A percentile compares a stretch with the other conserved stretches of the same genome.
phyloP scores from a whole-genome alignment of 306 rosid species.

The Hylodesmum podocarpum region DNA sequence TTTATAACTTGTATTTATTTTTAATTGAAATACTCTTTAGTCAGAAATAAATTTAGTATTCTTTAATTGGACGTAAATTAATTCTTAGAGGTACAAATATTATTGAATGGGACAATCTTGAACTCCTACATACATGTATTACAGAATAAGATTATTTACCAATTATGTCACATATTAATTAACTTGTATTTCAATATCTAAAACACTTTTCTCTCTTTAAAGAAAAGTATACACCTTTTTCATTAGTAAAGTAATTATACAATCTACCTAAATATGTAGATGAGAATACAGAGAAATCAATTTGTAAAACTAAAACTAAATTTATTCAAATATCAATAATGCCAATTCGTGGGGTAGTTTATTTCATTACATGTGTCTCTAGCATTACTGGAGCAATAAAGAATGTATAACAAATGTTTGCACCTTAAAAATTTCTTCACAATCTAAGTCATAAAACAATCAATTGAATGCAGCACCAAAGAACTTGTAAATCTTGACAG shows the following conservation, averaged over 20 bases:
- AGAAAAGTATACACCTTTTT: background rate
- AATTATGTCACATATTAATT: too few relatives aligned
- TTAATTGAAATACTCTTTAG: too few relatives aligned
- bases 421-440: constrained; percentile 14
- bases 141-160: too few relatives aligned
- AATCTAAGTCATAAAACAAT: constrained; percentile 31
- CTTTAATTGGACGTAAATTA: too few relatives aligned
- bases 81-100: too few relatives aligned
- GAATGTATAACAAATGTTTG: constrained; percentile 1
- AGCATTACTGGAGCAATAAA: background rate
- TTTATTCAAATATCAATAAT: background rate
- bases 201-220: background rate
- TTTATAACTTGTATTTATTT: too few relatives aligned
- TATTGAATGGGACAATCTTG: too few relatives aligned
- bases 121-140: too few relatives aligned
- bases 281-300: too few relatives aligned
- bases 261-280: background rate
- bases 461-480: constrained; percentile 35
- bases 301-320: background rate
- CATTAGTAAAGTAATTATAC: background rate
- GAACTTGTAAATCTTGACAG: constrained; percentile 7
- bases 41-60: too few relatives aligned
- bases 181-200: background rate
- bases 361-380: background rate
- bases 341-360: background rate